Evolutionary conservation across 1,139 yeast genomes (phyloP), one percentile per base, ranked within the genome.

Genomic region (Hemisphaericaspora subhashii): DNA sequence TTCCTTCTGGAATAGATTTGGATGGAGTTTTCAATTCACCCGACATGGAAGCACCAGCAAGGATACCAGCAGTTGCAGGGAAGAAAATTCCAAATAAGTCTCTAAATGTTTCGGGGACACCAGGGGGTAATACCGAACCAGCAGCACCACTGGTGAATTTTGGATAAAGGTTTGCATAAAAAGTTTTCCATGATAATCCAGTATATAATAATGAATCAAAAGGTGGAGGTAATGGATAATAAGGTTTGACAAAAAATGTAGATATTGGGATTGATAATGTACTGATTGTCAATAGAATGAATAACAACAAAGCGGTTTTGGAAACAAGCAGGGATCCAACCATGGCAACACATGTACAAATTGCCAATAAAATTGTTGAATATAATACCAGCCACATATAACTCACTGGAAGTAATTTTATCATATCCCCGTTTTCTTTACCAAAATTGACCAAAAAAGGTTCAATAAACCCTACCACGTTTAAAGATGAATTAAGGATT

Each of bases 11-110:
- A 39, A 92, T 92, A 1, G 95, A 81, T 50, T 77, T 81, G 0
- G 96, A 86, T 0, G 98, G 98, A 42, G 75, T 81, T 43, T 77
- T 68, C 45, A 92, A 70, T 51, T 89, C 96, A n/a, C 98, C 98
- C 33, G 96, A 88, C 98, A 92, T 92, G 12, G 95, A 86, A 1
- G 98, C 97, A n/a, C 98, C 98, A 1, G 98, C 98, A 60, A 90
- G 85, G 31, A 92, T 90, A 43, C 98, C 98, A 2, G 98, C 96
- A 0, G 98, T 90, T 1, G 98, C 96, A 11, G 98, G 98, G 67
- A 92, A 92, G 59, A 92, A 87, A 38, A 92, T 86, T 3, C 98
- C 98, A 74, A 92, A 92, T 49, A 92, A 64, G 56, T 86, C 85
- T 42, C 83, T 78, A 54, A 90, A 88, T 1, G 82, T 86, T 59